Conservation (phyloP, 192 early-diverging fungal genomes). For the Backusella circina region DNA sequence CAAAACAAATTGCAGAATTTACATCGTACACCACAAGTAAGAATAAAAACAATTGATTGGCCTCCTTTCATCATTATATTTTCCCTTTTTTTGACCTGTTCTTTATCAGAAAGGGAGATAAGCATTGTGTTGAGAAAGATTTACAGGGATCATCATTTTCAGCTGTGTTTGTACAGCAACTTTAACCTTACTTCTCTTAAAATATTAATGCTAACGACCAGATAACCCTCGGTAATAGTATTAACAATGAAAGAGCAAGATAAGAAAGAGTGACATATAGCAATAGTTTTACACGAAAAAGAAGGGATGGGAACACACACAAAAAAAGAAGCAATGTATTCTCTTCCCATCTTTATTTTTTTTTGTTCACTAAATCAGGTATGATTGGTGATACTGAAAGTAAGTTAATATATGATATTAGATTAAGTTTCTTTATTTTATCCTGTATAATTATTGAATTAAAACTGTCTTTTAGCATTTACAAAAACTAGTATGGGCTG, state of each 20-base stretch:
- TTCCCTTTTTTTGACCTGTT: neutral
- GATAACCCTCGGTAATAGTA: no score
- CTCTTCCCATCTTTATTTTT: neutral
- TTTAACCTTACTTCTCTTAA: no score
- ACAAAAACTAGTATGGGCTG: constrained; percentile 20
- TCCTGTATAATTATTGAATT: neutral
- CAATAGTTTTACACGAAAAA: no score
- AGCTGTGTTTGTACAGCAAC: no score
- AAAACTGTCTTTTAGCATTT: constrained; percentile 23
- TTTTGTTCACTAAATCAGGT: neutral
- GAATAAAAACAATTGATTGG: neutral
- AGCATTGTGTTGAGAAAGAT: neutral
- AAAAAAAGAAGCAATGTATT: neutral
- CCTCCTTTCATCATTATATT: neutral
- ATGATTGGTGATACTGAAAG: neutral
- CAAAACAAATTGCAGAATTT: neutral
- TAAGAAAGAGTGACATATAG: no score
- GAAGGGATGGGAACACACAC: neutral
- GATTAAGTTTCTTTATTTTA: neutral
- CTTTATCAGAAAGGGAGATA: neutral
- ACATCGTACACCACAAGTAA: neutral
- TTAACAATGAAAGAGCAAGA: no score
- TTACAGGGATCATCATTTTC: no score
- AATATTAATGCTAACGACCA: no score
- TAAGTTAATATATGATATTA: neutral